Percentiles rank a stretch among this genome's conserved stretches.
phyloP scores from a whole-genome alignment of 495 filamentous ascomycete species.

The Durotheca rogersii region DNA sequence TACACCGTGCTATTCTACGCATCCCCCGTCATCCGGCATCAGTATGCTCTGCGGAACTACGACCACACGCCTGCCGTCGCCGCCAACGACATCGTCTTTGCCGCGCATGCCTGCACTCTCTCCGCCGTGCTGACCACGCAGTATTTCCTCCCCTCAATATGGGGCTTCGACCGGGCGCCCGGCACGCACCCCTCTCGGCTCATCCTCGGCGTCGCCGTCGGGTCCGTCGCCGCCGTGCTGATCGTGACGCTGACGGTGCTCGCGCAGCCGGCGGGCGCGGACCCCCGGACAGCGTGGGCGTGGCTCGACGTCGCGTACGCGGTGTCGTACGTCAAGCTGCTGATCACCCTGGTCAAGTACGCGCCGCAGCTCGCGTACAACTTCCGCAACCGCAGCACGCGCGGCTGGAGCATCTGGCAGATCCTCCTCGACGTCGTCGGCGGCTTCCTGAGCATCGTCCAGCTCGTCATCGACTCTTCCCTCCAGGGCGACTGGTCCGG shows the following conservation, averaged over 20 bases:
- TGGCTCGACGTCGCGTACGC: slow-evolving; percentile 65
- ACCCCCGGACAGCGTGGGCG: slow-evolving; percentile 42
- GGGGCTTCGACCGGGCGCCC: slow-evolving; percentile 68
- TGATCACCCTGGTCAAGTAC: slow-evolving; percentile 88
- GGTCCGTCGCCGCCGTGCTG: slow-evolving; percentile 60
- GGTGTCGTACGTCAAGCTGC: slow-evolving; percentile 82
- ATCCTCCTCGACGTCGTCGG: slow-evolving; percentile 84
- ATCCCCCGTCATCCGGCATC: slow-evolving; percentile 69
- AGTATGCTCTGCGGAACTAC: slow-evolving; percentile 81
- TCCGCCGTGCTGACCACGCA: slow-evolving; percentile 68
- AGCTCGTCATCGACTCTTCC: slow-evolving; percentile 81
- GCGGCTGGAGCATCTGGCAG: slow-evolving; percentile 82
- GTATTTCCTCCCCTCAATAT: slow-evolving; percentile 66
- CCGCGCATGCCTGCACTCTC: slow-evolving; percentile 70
- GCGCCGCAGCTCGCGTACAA: slow-evolving; percentile 83
- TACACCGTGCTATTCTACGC: slow-evolving; percentile 74
- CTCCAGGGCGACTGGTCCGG: slow-evolving; percentile 86
- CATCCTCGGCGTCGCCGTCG: slow-evolving; percentile 66
- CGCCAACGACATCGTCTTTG: slow-evolving; percentile 88
- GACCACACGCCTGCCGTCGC: slow-evolving; percentile 77
- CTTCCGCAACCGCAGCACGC: slow-evolving; percentile 76
- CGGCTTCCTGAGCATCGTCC: slow-evolving; percentile 76
- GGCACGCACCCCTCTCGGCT: slow-evolving; percentile 59
- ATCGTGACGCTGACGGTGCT: slow-evolving; percentile 58
- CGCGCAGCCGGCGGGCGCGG: slow-evolving; percentile 52